A percentile compares a stretch with the other conserved stretches of the same genome.
These are phyloP conservation scores for Cyclotella baltica DNA, from an alignment of 108 stramenopile species.

Conservation along the genomic window DNA sequence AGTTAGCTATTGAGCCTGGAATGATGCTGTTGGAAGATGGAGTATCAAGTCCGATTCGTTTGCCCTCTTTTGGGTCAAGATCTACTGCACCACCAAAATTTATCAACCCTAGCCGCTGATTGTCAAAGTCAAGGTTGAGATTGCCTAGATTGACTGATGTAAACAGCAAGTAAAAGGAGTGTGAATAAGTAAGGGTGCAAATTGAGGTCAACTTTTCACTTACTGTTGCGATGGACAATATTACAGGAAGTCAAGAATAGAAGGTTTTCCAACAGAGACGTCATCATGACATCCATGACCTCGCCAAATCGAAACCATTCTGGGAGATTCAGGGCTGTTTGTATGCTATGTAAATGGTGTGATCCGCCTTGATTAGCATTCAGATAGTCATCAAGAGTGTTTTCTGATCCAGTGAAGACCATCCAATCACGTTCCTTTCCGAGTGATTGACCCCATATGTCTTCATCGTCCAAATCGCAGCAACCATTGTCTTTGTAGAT, in stretches of 20 bases:
- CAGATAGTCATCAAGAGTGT: slow-evolving; percentile 45
- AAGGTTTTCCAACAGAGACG: slow-evolving; percentile 59
- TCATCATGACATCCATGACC: slow-evolving; percentile 58
- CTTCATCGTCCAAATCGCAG: slow-evolving; percentile 22
- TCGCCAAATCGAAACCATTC: slow-evolving; percentile 56
- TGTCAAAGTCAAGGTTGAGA: slow-evolving; percentile 53
- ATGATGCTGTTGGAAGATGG: slow-evolving; percentile 71
- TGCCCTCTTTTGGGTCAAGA: slow-evolving; percentile 64
- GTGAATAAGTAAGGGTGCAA: background rate
- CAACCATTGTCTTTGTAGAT: slow-evolving; percentile 45
- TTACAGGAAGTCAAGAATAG: slow-evolving; percentile 58
- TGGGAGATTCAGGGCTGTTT: slow-evolving; percentile 54
- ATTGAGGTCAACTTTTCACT: background rate
- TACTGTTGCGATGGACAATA: slow-evolving; percentile 77
- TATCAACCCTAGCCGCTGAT: slow-evolving; percentile 53
- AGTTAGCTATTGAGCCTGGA: slow-evolving; percentile 71
- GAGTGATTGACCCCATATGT: slow-evolving; percentile 41
- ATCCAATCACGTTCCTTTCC: slow-evolving; percentile 63
- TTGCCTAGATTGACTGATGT: slow-evolving; percentile 65
- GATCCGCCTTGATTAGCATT: slow-evolving; percentile 33
- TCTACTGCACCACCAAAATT: slow-evolving; percentile 89
- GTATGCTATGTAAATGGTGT: slow-evolving; percentile 55
- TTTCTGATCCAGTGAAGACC: slow-evolving; percentile 51
- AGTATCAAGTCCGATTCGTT: slow-evolving; percentile 65
- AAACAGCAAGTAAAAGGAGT: background rate